Conservation (phyloP, 169 alveolate genomes). For the Plasmodium vivax region DNA sequence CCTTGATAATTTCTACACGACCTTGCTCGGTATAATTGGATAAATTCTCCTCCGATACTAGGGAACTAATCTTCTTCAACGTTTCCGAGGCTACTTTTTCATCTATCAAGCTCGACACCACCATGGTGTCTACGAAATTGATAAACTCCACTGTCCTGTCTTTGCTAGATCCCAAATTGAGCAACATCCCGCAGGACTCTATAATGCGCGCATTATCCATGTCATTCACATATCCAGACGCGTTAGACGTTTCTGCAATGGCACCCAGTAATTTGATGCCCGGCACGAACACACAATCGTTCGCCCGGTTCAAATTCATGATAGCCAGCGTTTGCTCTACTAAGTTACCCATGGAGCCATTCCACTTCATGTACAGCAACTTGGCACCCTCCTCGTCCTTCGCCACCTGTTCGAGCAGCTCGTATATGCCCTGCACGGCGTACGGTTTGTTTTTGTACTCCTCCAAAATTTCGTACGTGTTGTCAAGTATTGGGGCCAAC, state of each 20-base stretch:
- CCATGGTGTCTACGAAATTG: conserved; percentile 48
- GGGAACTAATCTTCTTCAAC: conserved; percentile 28
- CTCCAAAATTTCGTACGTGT: conserved; percentile 79
- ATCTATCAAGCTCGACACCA: conserved; percentile 52
- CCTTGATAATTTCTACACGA: conserved; percentile 26
- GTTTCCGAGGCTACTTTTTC: conserved; percentile 66
- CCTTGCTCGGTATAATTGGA: conserved; percentile 48
- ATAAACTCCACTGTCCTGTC: conserved; percentile 68
- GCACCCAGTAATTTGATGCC: conserved; percentile 59
- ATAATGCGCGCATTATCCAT: conserved; percentile 37
- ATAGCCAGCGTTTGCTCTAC: conserved; percentile 32
- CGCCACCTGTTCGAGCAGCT: conserved; percentile 83
- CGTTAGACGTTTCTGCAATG: conserved; percentile 22
- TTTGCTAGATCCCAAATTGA: conserved; percentile 48
- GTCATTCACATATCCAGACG: conserved; percentile 54
- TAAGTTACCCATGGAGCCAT: conserved; percentile 48
- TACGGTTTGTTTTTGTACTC: conserved; percentile 83
- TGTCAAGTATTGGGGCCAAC: conserved; percentile 75
- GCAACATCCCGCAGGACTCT: conserved; percentile 44
- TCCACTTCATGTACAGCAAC: conserved; percentile 38
- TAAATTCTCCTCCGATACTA: conserved; percentile 60
- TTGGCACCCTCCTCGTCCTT: conserved; percentile 85
- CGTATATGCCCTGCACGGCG: conserved; percentile 79
- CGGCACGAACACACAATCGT: conserved; percentile 47
- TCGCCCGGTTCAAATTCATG: conserved; percentile 63